These are phyloP conservation scores for Penicillium lividum DNA, from an alignment of 495 filamentous ascomycete species.

Conservation along the genomic window DNA sequence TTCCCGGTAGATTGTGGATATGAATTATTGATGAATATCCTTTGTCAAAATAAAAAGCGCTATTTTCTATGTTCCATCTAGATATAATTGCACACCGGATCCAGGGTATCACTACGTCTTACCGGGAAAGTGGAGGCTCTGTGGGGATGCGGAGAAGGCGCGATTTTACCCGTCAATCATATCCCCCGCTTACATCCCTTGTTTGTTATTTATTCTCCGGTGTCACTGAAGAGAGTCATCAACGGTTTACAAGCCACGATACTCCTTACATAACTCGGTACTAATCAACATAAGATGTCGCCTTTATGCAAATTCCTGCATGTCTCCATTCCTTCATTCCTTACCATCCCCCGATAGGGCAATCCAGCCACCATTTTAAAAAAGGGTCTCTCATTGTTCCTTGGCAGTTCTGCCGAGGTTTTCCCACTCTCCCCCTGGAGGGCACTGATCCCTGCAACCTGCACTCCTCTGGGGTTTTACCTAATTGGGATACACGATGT, in stretches of 20 bases:
- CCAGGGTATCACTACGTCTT: not conserved
- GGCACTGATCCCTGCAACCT: not conserved
- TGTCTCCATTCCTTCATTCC: not conserved
- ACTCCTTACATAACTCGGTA: too few species aligned
- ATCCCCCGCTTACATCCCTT: constrained; percentile 3
- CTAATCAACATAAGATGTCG: too few species aligned
- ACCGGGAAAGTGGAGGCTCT: constrained; percentile 20
- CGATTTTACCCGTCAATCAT: constrained; percentile 27
- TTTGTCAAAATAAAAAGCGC: too few species aligned
- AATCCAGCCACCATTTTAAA: not conserved
- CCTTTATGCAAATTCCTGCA: not conserved
- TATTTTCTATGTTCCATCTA: too few species aligned
- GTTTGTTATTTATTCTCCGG: not conserved
- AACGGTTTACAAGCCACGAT: too few species aligned
- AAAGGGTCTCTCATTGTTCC: not conserved
- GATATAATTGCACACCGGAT: too few species aligned
- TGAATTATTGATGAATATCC: too few species aligned
- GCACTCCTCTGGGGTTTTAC: constrained; percentile 28
- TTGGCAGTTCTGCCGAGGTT: constrained; percentile 17
- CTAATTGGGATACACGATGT: constrained; percentile 10
- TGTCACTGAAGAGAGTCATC: constrained; percentile 10
- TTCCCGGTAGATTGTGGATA: too few species aligned
- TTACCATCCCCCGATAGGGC: not conserved
- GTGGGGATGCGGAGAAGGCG: constrained; percentile 16
- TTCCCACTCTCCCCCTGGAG: constrained; percentile 8